Conservation (phyloP, 352 stramenopile species). For the Phytophthora tentaculata region DNA sequence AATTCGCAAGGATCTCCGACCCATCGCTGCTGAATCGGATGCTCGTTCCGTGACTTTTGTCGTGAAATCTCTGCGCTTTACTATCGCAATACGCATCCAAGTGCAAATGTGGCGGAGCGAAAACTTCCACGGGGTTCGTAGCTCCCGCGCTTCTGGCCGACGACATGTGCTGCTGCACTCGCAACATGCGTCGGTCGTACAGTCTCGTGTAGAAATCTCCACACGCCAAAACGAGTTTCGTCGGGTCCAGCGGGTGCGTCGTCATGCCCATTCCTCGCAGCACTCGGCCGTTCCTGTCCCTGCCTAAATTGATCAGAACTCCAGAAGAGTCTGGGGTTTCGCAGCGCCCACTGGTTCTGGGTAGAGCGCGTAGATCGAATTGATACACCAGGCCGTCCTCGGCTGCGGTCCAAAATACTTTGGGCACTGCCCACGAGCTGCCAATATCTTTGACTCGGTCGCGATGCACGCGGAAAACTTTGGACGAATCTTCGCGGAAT, state of each 20-base stretch:
- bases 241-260: slow-evolving; percentile 70
- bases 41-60: slow-evolving; percentile 76
- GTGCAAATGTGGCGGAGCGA: slow-evolving; percentile 80
- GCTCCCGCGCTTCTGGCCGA: slow-evolving; percentile 28
- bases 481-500: slow-evolving; percentile 67
- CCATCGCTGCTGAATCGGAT: slow-evolving; percentile 83
- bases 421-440: slow-evolving; percentile 62
- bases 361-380: slow-evolving; percentile 78
- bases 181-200: slow-evolving; percentile 82
- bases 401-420: slow-evolving; percentile 86
- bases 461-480: slow-evolving; percentile 71
- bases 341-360: slow-evolving; percentile 38
- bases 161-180: slow-evolving; percentile 45
- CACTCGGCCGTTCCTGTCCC: slow-evolving; percentile 44
- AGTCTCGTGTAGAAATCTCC: slow-evolving; percentile 83
- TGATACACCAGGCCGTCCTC: slow-evolving; percentile 88
- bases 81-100: slow-evolving; percentile 59
- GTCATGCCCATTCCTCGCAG: slow-evolving; percentile 80
- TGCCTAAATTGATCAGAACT: slow-evolving; percentile 72
- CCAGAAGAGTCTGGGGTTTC: slow-evolving; percentile 50
- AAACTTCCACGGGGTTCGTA: slow-evolving; percentile 66
- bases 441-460: slow-evolving; percentile 87
- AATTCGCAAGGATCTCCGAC: slow-evolving; percentile 74
- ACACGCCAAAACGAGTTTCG: slow-evolving; percentile 74
- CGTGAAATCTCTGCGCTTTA: slow-evolving; percentile 48